Evolutionary conservation across 345 rosid genomes (phyloP).

Genomic region (Populus nigra): DNA sequence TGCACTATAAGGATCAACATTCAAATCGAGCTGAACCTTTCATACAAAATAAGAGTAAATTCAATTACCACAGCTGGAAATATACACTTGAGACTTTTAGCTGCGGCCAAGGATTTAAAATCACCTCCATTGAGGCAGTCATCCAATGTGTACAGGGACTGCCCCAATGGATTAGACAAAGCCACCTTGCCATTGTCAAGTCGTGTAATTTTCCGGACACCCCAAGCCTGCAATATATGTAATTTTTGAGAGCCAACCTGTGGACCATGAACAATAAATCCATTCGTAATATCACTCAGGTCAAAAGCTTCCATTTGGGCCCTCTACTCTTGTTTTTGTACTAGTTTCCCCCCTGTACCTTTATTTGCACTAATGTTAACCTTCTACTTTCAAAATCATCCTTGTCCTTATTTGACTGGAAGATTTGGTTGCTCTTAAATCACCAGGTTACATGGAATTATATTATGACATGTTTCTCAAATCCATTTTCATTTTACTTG

Average conservation of each 20-base stretch:
- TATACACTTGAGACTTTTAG: slow-evolving; percentile 71
- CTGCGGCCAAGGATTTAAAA: slow-evolving; percentile 82
- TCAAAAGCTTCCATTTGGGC: too few relatives aligned
- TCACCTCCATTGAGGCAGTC: slow-evolving; percentile 84
- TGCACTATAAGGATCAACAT: neutral
- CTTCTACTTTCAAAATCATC: too few relatives aligned
- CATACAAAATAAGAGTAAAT: slow-evolving; percentile 6
- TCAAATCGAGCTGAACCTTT: neutral
- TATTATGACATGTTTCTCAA: too few relatives aligned
- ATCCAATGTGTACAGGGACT: slow-evolving; percentile 83
- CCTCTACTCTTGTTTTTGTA: too few relatives aligned
- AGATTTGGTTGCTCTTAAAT: too few relatives aligned
- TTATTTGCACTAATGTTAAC: too few relatives aligned
- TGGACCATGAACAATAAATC: neutral
- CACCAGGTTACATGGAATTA: too few relatives aligned
- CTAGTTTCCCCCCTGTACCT: too few relatives aligned
- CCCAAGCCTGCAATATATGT: slow-evolving; percentile 72
- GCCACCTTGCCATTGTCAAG: slow-evolving; percentile 91
- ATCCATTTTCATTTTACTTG: too few relatives aligned
- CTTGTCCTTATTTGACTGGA: too few relatives aligned
- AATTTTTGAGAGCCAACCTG: slow-evolving; percentile 17
- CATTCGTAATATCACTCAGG: neutral
- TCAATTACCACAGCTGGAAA: slow-evolving; percentile 80
- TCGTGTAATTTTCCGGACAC: slow-evolving; percentile 79
- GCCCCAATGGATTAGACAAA: slow-evolving; percentile 96